Conservation (phyloP, 2,329 filamentous ascomycete genomes). For the Tolypocladium amazonense region DNA sequence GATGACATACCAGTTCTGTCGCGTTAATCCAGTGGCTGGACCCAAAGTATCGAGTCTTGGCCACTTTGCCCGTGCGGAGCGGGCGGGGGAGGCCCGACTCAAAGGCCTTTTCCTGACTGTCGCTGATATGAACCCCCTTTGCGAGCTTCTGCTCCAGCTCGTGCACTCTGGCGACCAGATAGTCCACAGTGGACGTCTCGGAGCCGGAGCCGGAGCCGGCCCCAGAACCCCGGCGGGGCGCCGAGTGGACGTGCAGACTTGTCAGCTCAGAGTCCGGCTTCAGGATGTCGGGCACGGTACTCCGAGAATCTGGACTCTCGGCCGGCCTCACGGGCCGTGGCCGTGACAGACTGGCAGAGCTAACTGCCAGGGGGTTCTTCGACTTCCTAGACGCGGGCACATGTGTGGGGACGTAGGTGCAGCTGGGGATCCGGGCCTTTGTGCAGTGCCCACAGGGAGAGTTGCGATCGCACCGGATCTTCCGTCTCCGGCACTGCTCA, state of each 20-base stretch:
- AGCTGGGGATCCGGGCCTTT: slow-evolving; percentile 42
- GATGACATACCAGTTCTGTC: slow-evolving; percentile 25
- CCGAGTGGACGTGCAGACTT: background rate
- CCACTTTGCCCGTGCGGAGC: slow-evolving; percentile 22
- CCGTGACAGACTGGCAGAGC: background rate
- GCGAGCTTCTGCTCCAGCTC: slow-evolving; percentile 33
- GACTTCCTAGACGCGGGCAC: slow-evolving; percentile 15
- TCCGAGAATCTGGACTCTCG: background rate
- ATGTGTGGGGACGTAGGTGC: slow-evolving; percentile 36
- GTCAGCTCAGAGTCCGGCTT: background rate
- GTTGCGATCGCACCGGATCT: slow-evolving; percentile 50
- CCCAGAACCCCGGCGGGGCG: background rate
- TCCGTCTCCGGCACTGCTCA: slow-evolving; percentile 46
- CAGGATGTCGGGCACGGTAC: background rate
- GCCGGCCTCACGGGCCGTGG: background rate
- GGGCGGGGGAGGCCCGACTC: slow-evolving; percentile 3
- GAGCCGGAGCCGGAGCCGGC: slow-evolving; percentile 12
- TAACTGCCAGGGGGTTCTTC: background rate
- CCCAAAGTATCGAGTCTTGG: slow-evolving; percentile 34
- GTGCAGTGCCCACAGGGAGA: slow-evolving; percentile 49
- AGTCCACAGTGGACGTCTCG: slow-evolving; percentile 15
- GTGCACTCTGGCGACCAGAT: slow-evolving; percentile 26
- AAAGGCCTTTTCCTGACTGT: slow-evolving; percentile 6
- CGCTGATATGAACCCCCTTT: slow-evolving; percentile 13
- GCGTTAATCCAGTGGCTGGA: slow-evolving; percentile 42